Evolutionary conservation across 129 eudicot species (phyloP).

Genomic region (Chrysanthemum makinoi): DNA sequence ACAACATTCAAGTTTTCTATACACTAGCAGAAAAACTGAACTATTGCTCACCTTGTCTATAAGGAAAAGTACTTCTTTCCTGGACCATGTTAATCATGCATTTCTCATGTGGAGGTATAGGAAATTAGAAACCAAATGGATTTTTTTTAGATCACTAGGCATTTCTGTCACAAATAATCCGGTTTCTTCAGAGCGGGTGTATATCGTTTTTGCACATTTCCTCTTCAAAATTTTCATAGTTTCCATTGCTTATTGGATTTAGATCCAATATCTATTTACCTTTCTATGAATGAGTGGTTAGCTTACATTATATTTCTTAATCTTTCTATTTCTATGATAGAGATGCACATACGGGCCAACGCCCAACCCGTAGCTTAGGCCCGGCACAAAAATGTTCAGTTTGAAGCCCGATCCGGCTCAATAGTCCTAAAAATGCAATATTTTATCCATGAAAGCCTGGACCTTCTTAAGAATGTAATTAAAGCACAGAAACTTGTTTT

Average conservation of each 20-base stretch:
- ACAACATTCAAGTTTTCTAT: constrained; percentile 5
- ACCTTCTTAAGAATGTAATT: too few relatives aligned
- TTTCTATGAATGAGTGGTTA: background rate
- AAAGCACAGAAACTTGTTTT: too few relatives aligned
- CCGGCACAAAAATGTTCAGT: too few relatives aligned
- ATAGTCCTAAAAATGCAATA: too few relatives aligned
- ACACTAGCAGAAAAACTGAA: constrained; percentile 2
- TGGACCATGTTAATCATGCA: background rate
- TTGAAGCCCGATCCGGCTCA: too few relatives aligned
- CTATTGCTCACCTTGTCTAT: background rate
- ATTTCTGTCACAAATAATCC: background rate
- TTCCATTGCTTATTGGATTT: background rate
- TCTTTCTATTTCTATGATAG: background rate
- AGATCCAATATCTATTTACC: background rate
- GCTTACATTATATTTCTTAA: too few relatives aligned
- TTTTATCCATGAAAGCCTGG: too few relatives aligned
- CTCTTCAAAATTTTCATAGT: background rate
- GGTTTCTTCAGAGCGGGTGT: background rate
- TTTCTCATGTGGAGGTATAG: background rate
- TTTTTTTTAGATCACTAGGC: background rate
- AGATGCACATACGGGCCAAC: background rate
- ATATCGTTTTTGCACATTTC: background rate
- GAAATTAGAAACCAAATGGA: background rate
- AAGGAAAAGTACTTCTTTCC: background rate
- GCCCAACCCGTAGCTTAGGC: too few relatives aligned